These are phyloP conservation scores for Tulasnella sp. DNA, from an alignment of 768 basidiomycete species.

Conservation along the genomic window DNA sequence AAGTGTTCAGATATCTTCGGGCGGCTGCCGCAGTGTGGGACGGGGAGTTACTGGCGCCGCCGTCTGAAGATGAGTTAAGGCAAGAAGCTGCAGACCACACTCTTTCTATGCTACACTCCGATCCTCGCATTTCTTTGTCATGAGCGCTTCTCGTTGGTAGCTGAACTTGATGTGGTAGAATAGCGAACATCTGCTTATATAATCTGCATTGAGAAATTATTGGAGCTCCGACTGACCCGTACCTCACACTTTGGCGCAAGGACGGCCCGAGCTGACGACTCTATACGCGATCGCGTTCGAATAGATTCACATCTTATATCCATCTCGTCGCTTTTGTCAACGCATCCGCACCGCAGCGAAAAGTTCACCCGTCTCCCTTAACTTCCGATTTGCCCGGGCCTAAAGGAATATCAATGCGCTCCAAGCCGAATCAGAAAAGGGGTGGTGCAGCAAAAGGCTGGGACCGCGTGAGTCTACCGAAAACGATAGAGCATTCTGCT, in stretches of 20 bases:
- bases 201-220: background rate
- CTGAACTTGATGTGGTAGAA: background rate
- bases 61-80: too few species aligned
- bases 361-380: background rate
- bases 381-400: background rate
- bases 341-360: background rate
- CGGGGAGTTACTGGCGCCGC: too few species aligned
- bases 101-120: too few species aligned
- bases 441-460: background rate
- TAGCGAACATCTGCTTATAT: background rate
- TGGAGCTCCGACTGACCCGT: background rate
- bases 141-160: too few species aligned
- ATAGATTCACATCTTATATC: background rate
- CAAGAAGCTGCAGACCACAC: too few species aligned
- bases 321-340: background rate
- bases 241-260: too few species aligned
- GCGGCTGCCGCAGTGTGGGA: too few species aligned
- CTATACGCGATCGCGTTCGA: background rate
- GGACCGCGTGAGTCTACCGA: background rate
- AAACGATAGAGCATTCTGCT: background rate
- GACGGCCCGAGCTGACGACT: background rate
- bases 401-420: too few species aligned
- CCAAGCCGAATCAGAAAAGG: too few species aligned
- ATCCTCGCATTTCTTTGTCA: too few species aligned
- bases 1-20: conserved; percentile 42